Conservation (phyloP, 2,329 filamentous ascomycete genomes). For the Aspergillus brasiliensis region DNA sequence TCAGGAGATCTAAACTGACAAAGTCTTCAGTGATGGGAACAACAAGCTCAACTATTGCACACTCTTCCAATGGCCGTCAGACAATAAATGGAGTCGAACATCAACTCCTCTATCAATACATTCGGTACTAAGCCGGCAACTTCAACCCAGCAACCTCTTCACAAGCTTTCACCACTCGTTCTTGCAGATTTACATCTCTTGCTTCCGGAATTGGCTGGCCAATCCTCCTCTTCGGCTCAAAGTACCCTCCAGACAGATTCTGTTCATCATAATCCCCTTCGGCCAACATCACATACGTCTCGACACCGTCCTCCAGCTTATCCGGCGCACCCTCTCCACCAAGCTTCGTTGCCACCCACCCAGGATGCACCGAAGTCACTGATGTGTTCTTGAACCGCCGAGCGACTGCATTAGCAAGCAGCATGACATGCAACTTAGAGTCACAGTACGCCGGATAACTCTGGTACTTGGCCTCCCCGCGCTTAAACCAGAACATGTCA, state of each 20-base stretch:
- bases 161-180: conserved; percentile 23
- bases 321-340: conserved; percentile 51
- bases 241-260: conserved; percentile 22
- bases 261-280: conserved; percentile 28
- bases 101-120: too few species aligned
- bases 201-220: conserved; percentile 15
- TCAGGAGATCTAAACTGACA: too few species aligned
- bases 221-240: conserved; percentile 23
- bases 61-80: too few species aligned
- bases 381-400: conserved; percentile 48
- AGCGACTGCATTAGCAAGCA: conserved; percentile 58
- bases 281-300: conserved; percentile 53
- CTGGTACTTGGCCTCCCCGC: conserved; percentile 37
- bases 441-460: conserved; percentile 52
- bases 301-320: conserved; percentile 49
- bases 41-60: too few species aligned
- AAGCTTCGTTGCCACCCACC: conserved; percentile 58
- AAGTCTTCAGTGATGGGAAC: too few species aligned
- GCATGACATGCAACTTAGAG: conserved; percentile 58
- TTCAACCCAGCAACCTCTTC: conserved; percentile 20
- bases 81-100: too few species aligned
- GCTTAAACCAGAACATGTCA: conserved; percentile 43
- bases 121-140: neutral
- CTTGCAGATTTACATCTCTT: conserved; percentile 20
- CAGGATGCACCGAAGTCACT: conserved; percentile 52